Percentiles rank a stretch among this genome's conserved stretches.
Conservation (phyloP, 2,329 filamentous ascomycete species). For the Nemania sp. region DNA sequence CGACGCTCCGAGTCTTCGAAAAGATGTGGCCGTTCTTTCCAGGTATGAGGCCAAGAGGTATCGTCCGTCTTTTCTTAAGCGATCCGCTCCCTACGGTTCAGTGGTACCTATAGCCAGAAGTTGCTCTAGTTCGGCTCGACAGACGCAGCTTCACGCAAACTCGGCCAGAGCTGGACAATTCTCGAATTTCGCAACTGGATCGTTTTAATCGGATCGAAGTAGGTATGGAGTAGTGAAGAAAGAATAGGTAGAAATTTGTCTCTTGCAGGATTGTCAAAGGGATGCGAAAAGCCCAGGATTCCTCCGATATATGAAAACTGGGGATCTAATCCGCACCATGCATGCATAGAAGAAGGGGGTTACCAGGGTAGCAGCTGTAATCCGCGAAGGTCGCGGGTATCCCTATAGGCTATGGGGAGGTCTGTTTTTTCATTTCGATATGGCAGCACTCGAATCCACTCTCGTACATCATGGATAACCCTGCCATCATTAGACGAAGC, state of each 20-base stretch:
- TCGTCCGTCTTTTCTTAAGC: constrained; percentile 23
- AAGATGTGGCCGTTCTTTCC: constrained; percentile 19
- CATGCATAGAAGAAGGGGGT: constrained; percentile 25
- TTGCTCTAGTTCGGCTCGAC: constrained; percentile 8
- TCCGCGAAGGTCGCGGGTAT: constrained; percentile 12
- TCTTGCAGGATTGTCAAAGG: constrained; percentile 4
- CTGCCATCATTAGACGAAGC: constrained; percentile 12
- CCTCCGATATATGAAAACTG: constrained; percentile 30
- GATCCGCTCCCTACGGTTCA: constrained; percentile 26
- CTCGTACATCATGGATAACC: constrained; percentile 23
- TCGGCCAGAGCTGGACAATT: constrained; percentile 1
- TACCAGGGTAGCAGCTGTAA: constrained; percentile 14
- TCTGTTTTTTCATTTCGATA: constrained; percentile 26
- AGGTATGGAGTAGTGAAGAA: constrained; percentile 3
- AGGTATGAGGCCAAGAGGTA: constrained; percentile 21
- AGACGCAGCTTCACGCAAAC: constrained; percentile 17
- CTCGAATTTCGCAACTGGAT: neutral
- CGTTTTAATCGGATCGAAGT: neutral
- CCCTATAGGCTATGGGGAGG: neutral
- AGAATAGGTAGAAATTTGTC: constrained; percentile 14
- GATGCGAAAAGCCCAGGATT: constrained; percentile 15
- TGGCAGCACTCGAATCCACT: constrained; percentile 23
- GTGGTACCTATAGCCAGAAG: constrained; percentile 17
- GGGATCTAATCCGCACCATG: constrained; percentile 26
- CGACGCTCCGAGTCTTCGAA: neutral